Evolutionary conservation across 2,329 filamentous ascomycete species (phyloP).

Genomic region (Fusarium decemcellulare): DNA sequence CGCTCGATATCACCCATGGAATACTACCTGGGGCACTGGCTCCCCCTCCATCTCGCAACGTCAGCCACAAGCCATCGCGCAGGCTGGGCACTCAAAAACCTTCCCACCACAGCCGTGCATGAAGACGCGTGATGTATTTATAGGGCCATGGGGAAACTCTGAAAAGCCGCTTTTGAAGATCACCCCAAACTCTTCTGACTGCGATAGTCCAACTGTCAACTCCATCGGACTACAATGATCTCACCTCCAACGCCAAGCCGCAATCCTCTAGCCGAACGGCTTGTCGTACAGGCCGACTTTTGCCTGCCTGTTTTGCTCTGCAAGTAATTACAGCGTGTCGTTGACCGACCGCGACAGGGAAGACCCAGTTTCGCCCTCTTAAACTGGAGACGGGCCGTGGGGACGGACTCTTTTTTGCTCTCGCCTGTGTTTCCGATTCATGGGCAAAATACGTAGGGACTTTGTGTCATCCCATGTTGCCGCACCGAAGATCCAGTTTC

Average conservation of each 20-base stretch:
- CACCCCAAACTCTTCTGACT: neutral
- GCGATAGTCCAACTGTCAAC: neutral
- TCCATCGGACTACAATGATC: neutral
- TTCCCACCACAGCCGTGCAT: neutral
- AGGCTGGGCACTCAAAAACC: neutral
- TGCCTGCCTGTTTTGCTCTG: neutral
- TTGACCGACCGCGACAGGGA: neutral
- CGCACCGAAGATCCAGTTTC: neutral
- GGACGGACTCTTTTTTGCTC: neutral
- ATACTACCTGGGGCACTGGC: neutral
- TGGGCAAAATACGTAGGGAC: neutral
- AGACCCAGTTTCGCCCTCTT: neutral
- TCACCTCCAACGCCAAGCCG: neutral
- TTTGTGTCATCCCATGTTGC: conserved; percentile 7
- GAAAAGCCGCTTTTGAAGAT: neutral
- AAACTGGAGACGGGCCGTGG: conserved; percentile 2
- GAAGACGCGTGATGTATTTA: neutral
- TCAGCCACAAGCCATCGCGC: neutral
- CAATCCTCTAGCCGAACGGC: neutral
- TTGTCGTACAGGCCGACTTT: neutral
- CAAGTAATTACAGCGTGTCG: neutral
- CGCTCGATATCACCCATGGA: neutral
- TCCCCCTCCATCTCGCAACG: neutral
- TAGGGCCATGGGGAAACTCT: neutral
- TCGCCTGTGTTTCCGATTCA: conserved; percentile 5